A percentile compares a stretch with the other conserved stretches of the same genome.
Evolutionary conservation across 306 rosid species (phyloP).

Genomic region (Rosa lucieae): DNA sequence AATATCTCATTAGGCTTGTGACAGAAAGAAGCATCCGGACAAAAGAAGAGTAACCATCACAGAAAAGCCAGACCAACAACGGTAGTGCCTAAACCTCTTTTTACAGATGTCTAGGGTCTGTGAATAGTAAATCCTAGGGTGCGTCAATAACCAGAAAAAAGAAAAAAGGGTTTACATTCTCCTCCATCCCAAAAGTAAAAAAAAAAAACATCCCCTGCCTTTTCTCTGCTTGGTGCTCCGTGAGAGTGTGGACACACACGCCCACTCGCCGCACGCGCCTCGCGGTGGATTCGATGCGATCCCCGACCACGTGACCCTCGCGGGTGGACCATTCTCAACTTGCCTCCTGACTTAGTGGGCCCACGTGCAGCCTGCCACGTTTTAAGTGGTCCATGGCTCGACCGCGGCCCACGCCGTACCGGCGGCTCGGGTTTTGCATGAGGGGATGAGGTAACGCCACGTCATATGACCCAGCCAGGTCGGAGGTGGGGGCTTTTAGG

Average conservation of each 20-base stretch:
- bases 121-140: not conserved
- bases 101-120: not conserved
- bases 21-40: not conserved
- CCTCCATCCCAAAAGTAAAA: no score
- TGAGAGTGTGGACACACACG: not conserved
- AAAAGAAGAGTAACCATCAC: not conserved
- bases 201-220: not conserved
- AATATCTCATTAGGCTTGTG: not conserved
- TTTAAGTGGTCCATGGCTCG: no score
- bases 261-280: not conserved
- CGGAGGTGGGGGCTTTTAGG: not conserved
- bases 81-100: not conserved
- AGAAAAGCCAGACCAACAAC: not conserved
- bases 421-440: constrained; percentile 1
- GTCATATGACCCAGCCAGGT: not conserved
- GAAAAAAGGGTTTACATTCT: no score
- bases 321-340: not conserved
- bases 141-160: not conserved
- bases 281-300: constrained; percentile 10
- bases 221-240: constrained; percentile 1
- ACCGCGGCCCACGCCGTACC: not conserved
- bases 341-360: not conserved
- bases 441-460: not conserved
- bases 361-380: not conserved
- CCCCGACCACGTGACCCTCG: not conserved